phyloP scores from a whole-genome alignment of 805 yeast species.

The Sugiyamaella smithiae region DNA sequence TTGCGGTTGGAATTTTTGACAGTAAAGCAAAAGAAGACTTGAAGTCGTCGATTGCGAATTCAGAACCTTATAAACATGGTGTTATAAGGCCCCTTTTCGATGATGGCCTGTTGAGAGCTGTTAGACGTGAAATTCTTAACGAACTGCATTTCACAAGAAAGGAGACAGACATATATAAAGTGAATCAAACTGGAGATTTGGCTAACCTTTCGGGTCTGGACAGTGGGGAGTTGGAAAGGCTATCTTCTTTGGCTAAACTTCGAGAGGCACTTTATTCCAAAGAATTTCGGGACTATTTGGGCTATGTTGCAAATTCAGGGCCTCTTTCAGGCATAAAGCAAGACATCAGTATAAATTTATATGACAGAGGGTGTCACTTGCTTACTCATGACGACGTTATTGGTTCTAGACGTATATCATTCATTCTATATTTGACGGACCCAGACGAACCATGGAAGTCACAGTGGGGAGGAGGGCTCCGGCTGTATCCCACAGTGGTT shows the following conservation, averaged over 20 bases:
- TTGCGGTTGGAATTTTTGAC: neutral
- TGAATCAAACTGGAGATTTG: conserved; percentile 76
- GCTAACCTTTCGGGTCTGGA: conserved; percentile 88
- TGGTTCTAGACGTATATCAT: conserved; percentile 90
- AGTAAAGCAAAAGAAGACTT: neutral
- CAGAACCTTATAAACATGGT: conserved; percentile 90
- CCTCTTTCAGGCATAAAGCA: conserved; percentile 86
- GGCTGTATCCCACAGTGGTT: conserved; percentile 80
- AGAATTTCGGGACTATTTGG: conserved; percentile 73
- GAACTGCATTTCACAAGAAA: conserved; percentile 89
- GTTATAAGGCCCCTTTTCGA: conserved; percentile 69
- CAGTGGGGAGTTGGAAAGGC: conserved; percentile 64
- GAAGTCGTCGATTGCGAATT: conserved; percentile 39
- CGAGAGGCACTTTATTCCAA: conserved; percentile 87
- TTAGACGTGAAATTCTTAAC: conserved; percentile 76
- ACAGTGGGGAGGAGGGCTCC: conserved; percentile 88
- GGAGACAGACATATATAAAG: conserved; percentile 96
- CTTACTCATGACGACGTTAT: conserved; percentile 97
- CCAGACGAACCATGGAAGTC: conserved; percentile 89
- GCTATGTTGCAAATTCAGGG: conserved; percentile 81
- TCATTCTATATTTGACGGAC: conserved; percentile 87
- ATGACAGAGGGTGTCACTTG: conserved; percentile 89
- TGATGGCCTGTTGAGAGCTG: conserved; percentile 72
- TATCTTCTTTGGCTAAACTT: conserved; percentile 73
- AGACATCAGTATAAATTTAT: conserved; percentile 89